Base-by-base conservation (phyloP, 2,329 filamentous ascomycete genomes). In the Ophiostoma sp. region DNA sequence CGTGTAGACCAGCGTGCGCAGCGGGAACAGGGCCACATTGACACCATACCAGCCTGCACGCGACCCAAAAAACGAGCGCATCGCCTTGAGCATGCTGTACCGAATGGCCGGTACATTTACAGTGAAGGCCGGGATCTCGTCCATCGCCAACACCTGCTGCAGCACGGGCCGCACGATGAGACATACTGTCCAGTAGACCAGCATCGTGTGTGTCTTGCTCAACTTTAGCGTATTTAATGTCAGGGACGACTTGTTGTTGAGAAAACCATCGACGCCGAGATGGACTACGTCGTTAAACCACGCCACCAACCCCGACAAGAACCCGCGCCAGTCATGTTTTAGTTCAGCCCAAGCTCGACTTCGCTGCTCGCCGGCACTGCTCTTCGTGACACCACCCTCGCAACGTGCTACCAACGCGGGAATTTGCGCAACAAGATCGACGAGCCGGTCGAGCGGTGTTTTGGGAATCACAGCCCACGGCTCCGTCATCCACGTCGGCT, bases 1-100 rank as follows among this genome's bases (percentile, higher is more conserved):
- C 18, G 67, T 66, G n/a, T 45, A 49, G 8, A 68, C 16, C 16
- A 62, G 41, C 8, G 55, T 55, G 2, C 67, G 52, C 38, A 68
- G 55, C n/a, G 67, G 67, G 36, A 68, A 68, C 16, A 68, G n/a
- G 11, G 52, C 67, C n/a, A 68, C 42, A 36, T 68, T 68, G 44
- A 66, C 55, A 2, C 64, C 44, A 14, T 45, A 68, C 67, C 67
- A 68, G 42, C 67, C 16, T 49, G 42, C 36, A 44, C 18, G 41
- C 38, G 49, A 18, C 5, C n/a, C 49, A 11, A 55, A 36, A 8
- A 55, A n/a, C 49, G 49, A 9, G 1, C 18, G 49, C 49, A 55
- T 55, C 3, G 49, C 49, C 49, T 55, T 55, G 49, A 55, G 49
- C 49, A 55, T 55, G 49, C 12, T 55, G 49, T 27, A 12, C 6